Conservation (phyloP, 805 yeast species). For the Cyberlindnera maclurae region DNA sequence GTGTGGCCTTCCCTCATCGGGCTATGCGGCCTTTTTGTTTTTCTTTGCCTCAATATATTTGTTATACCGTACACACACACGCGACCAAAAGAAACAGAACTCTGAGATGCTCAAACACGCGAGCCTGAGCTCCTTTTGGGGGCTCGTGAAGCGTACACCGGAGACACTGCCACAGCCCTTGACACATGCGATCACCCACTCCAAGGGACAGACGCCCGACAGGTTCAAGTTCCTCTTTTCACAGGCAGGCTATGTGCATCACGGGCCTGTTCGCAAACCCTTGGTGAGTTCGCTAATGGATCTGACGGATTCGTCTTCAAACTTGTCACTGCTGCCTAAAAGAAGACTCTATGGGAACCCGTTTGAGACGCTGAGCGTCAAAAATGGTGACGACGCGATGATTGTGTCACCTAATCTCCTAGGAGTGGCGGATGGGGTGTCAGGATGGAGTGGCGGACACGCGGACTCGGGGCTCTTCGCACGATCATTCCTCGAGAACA, state of each 20-base stretch:
- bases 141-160: neutral
- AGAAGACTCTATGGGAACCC: constrained; percentile 48
- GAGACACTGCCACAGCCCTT: too few relatives aligned
- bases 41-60: too few relatives aligned
- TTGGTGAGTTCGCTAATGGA: constrained; percentile 43
- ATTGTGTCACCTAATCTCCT: constrained; percentile 43
- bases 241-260: constrained; percentile 42
- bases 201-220: constrained; percentile 22
- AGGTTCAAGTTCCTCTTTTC: constrained; percentile 37
- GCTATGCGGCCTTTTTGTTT: too few relatives aligned
- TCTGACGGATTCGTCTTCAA: constrained; percentile 39
- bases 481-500: constrained; percentile 43
- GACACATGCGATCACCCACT: neutral
- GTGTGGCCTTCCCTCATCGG: too few relatives aligned
- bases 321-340: constrained; percentile 38
- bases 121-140: neutral
- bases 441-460: constrained; percentile 46
- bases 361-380: constrained; percentile 42
- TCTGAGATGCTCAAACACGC: neutral
- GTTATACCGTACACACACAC: too few relatives aligned
- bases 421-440: constrained; percentile 52
- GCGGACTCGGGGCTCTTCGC: constrained; percentile 47
- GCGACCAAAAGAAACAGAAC: too few relatives aligned
- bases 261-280: constrained; percentile 32
- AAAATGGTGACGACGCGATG: constrained; percentile 55